Evolutionary conservation across 1,139 yeast species (phyloP), one percentile per base, ranked within the genome.

Genomic region (Magnusiomyces clavatus): DNA sequence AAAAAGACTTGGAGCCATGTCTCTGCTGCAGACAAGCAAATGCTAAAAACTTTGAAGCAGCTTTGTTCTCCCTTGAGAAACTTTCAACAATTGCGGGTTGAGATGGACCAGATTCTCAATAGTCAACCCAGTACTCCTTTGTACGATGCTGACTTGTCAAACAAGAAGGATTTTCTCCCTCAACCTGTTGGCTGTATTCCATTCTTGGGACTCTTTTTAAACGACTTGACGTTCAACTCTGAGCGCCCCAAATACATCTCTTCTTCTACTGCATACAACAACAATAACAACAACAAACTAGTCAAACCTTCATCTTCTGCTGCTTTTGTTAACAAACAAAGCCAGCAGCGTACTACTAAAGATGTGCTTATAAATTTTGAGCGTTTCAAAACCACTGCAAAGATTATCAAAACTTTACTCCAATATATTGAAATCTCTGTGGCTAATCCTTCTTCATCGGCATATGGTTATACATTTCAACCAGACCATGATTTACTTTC

Each of bases 151-250:
- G 8, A 24, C 31, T 24, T 24, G 4, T 24, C 31, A 24, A 24
- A 24, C 4, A 24, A 24, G 6, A 24, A 24, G 31, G 6, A 24
- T 24, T 8, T 24, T 8, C 31, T 24, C 8, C 8, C 31, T 24
- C 31, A 24, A 8, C 31, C 31, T 24, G 31, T 24, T 24, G 97
- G 97, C 1, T 83, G 95, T 61, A 81, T 90, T 49, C 97, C 97
- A 29, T 90, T 89, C 65, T 80, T 90, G 50, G 96, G 95, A 1
- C 74, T 92, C 43, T 89, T 87, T 61, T 68, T 92, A 49, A 83
- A 90, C 1, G 97, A 92, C 66, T 74, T 90, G 61, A 81, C 87
- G 0, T 80, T 83, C 64, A 88, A 88, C 65, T 81, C 89, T 3
- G 94, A 87, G 62, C 75, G 89, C 34, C 64, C 68, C 2, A 55